Percentiles rank a stretch among this genome's conserved stretches.
Evolutionary conservation across 2,329 filamentous ascomycete species (phyloP).

Genomic region (Penicillium brevicompactum): DNA sequence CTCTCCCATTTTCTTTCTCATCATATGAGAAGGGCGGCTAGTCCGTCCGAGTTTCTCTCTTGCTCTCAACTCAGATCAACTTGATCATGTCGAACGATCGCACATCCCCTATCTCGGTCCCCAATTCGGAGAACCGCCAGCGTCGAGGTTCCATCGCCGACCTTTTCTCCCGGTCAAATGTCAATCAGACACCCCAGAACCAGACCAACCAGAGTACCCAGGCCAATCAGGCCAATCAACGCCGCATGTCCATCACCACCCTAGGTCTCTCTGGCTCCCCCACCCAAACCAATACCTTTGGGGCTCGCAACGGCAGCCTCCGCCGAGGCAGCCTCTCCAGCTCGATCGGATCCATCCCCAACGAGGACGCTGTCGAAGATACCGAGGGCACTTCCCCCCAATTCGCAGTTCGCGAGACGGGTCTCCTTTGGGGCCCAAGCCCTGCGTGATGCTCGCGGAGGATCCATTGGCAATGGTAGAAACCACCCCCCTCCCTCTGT

Average conservation of each 20-base stretch:
- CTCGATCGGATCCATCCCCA: conserved; percentile 48
- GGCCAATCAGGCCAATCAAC: conserved; percentile 50
- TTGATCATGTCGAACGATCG: conserved; percentile 48
- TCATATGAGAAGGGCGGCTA: conserved; percentile 27
- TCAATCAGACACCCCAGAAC: conserved; percentile 17
- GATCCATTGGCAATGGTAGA: conserved; percentile 66
- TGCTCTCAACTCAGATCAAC: conserved; percentile 1
- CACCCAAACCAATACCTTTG: conserved; percentile 54
- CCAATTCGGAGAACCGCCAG: conserved; percentile 35
- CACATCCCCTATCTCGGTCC: conserved; percentile 43
- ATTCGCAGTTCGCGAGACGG: conserved; percentile 71
- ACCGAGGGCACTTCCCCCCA: conserved; percentile 69
- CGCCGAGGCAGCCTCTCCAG: conserved; percentile 72
- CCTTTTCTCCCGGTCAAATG: conserved; percentile 38
- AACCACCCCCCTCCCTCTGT: conserved; percentile 36
- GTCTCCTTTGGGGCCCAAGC: conserved; percentile 89
- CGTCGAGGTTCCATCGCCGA: conserved; percentile 53
- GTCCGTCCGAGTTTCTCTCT: conserved; percentile 23
- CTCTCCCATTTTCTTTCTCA: conserved; percentile 6
- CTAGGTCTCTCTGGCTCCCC: conserved; percentile 74
- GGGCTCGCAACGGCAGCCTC: conserved; percentile 47
- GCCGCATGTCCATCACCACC: conserved; percentile 73
- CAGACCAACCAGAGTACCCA: conserved; percentile 42
- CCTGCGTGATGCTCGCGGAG: conserved; percentile 67
- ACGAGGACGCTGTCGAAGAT: conserved; percentile 56